Evolutionary conservation across 208 protist species (phyloP).

Genomic region (Trypanosoma grayi): DNA sequence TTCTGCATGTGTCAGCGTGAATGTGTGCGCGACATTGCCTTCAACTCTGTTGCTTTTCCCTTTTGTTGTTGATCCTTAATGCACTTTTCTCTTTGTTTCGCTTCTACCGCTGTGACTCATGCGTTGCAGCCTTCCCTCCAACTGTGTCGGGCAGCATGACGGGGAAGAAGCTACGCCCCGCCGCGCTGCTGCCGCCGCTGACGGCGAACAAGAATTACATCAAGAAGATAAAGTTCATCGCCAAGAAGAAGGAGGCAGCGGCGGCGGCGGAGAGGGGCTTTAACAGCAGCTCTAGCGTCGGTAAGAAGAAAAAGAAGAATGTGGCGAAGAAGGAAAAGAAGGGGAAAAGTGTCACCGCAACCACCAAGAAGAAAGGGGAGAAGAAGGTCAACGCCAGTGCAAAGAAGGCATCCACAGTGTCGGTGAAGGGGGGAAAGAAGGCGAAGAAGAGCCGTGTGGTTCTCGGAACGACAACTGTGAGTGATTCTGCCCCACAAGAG

Average conservation of each 20-base stretch:
- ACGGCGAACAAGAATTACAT: constrained; percentile 62
- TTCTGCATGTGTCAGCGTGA: too few relatives aligned
- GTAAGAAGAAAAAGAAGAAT: constrained; percentile 4
- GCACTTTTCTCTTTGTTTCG: constrained; percentile 2
- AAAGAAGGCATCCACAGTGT: constrained; percentile 12
- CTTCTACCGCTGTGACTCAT: too few relatives aligned
- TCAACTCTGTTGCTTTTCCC: not conserved
- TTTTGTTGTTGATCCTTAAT: constrained; percentile 11
- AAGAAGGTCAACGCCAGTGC: constrained; percentile 41
- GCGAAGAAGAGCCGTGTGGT: constrained; percentile 1
- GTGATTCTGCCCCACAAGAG: too few relatives aligned
- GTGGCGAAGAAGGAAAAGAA: constrained; percentile 5
- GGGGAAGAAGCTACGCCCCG: constrained; percentile 7
- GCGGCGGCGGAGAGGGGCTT: constrained; percentile 2
- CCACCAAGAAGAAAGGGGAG: constrained; percentile 18
- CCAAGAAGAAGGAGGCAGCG: constrained; percentile 22
- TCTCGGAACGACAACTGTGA: not conserved
- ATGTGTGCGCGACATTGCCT: too few relatives aligned
- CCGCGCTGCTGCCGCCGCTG: constrained; percentile 14
- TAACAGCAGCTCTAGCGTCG: not conserved
- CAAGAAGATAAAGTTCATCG: constrained; percentile 47
- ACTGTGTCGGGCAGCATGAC: constrained; percentile 1
- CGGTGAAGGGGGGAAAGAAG: constrained; percentile 1
- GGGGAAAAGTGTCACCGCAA: constrained; percentile 28
- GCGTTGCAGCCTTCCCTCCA: not conserved